These are phyloP conservation scores for Picochlorum sp. DNA, from an alignment of 139 green algal species.

Conservation along the genomic window DNA sequence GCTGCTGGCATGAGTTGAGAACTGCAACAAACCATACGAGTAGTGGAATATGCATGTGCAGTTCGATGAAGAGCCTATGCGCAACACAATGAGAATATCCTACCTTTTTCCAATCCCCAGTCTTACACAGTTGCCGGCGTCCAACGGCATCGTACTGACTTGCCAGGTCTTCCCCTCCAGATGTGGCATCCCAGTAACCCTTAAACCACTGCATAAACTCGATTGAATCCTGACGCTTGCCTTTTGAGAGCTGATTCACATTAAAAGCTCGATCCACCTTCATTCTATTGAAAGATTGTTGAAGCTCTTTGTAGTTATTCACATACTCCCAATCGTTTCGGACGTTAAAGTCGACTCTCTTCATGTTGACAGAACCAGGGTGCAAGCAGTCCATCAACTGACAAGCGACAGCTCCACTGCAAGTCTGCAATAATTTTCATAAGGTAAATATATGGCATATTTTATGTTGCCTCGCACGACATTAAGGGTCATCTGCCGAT, in stretches of 20 bases:
- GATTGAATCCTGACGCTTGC: slow-evolving; percentile 88
- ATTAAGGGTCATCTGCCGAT: too few relatives aligned
- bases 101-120: slow-evolving; percentile 42
- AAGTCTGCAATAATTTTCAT: slow-evolving; percentile 34
- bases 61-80: too few relatives aligned
- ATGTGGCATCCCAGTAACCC: slow-evolving; percentile 62
- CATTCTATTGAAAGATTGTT: slow-evolving; percentile 87
- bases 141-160: slow-evolving; percentile 46
- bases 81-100: background rate
- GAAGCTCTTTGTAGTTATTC: slow-evolving; percentile 96
- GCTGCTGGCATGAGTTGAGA: too few relatives aligned
- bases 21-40: too few relatives aligned
- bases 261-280: slow-evolving; percentile 80
- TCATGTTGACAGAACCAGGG: slow-evolving; percentile 68
- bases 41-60: too few relatives aligned
- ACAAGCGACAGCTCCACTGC: slow-evolving; percentile 70
- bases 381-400: slow-evolving; percentile 89
- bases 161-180: slow-evolving; percentile 28
- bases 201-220: slow-evolving; percentile 97
- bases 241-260: slow-evolving; percentile 84
- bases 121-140: slow-evolving; percentile 37
- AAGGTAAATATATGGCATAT: background rate
- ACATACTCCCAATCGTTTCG: slow-evolving; percentile 90
- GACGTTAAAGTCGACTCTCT: slow-evolving; percentile 97
- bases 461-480: too few relatives aligned